Evolutionary conservation across 2,329 filamentous ascomycete genomes (phyloP), one percentile per base, ranked within the genome.

Genomic region (Hypoxylon sp.): DNA sequence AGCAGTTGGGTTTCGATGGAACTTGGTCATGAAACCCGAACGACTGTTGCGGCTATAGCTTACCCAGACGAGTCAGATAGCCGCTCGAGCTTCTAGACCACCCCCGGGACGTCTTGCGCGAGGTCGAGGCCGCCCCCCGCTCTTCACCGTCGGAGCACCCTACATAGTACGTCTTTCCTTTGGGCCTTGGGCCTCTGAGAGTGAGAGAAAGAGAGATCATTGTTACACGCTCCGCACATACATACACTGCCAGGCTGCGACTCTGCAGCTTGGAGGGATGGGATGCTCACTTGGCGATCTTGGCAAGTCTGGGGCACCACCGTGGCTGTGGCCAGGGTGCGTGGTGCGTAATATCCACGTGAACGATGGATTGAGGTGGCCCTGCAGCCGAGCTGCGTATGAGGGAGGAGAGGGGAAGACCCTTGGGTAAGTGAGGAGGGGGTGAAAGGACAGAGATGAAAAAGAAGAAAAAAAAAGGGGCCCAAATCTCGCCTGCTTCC

Each of bases 281-380:
- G n/a, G n/a, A n/a, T 58, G 49, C 52, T 46, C 55, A 61, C 60
- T 63, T 63, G 48, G 47, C 49, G 33, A 51, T 54, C 60, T 65
- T 63, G 63, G 63, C 60, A 46, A 63, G 60, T 63, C 57, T 60
- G 60, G 59, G 54, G 62, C n/a, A 64, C 55, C 49, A 53, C 48
- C 48, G 48, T 59, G 59, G 53, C 49, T 48, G 47, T 53, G 38
- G 43, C 56, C 47, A 53, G 55, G 55, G 49, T 60, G 54, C 45
- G 42, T 58, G 55, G 49, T 60, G 54, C 45, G 42, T 58, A 56
- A 46, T 42, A 62, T 58, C 63, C 63, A 66, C 63, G 62, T 66
- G 61, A 66, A 66, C 58, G 50, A 50, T 64, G 54, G 59, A n/a
- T 53, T 66, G 61, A 64, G 63, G 63, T 63, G 61, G 57, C 61